These are phyloP conservation scores for Aaosphaeria pasadenensis DNA, from an alignment of 2,329 filamentous ascomycete genomes.

Conservation along the genomic window DNA sequence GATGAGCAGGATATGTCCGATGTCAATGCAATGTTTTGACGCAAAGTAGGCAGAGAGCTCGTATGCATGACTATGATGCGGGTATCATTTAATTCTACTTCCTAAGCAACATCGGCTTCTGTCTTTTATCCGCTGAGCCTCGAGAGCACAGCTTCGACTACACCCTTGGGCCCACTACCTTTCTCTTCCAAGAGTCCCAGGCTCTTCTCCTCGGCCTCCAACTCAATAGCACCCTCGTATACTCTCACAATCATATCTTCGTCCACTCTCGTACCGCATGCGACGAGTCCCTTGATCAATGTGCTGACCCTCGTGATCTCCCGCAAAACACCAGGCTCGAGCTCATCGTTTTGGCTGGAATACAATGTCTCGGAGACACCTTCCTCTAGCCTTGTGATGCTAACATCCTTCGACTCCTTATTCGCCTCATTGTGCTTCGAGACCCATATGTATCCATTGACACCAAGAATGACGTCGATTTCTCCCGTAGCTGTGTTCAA, in stretches of 20 bases:
- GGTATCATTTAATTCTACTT: neutral
- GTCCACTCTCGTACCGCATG: conserved; percentile 79
- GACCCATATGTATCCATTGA: conserved; percentile 97
- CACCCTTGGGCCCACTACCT: conserved; percentile 25
- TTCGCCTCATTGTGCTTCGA: conserved; percentile 71
- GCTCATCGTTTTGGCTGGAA: conserved; percentile 89
- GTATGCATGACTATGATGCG: neutral
- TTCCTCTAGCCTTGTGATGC: conserved; percentile 86
- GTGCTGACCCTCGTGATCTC: conserved; percentile 85
- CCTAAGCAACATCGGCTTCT: neutral
- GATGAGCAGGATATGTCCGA: neutral
- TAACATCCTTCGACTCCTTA: conserved; percentile 52
- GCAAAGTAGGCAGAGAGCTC: neutral
- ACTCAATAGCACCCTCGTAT: conserved; percentile 77
- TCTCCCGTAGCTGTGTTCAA: conserved; percentile 57
- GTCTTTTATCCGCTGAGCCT: too few species aligned
- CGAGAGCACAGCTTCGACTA: conserved; percentile 27
- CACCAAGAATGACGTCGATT: conserved; percentile 84
- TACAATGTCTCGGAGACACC: conserved; percentile 82
- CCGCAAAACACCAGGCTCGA: conserved; percentile 70
- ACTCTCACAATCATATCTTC: conserved; percentile 82
- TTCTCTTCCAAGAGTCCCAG: conserved; percentile 19
- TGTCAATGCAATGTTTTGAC: neutral
- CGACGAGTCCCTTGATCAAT: conserved; percentile 78
- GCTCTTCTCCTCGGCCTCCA: conserved; percentile 61